Conservation (phyloP, 371 early-diverging fungal genomes). For the Saksenaea vasiformis region DNA sequence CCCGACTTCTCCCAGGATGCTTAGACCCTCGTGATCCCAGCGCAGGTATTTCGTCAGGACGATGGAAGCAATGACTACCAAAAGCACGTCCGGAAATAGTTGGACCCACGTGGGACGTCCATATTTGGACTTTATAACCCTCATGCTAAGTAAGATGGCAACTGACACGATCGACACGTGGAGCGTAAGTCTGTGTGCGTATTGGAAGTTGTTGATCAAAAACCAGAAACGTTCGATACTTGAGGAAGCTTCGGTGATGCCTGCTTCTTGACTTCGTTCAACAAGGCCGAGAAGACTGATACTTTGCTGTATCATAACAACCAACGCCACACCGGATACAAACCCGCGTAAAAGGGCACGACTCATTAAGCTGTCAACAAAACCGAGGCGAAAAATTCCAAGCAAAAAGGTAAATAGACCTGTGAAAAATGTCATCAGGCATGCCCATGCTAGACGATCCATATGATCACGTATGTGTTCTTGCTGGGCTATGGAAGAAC, state of each 20-base stretch:
- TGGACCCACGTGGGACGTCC: constrained; percentile 53
- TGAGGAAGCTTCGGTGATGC: constrained; percentile 67
- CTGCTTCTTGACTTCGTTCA: constrained; percentile 40
- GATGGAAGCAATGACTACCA: constrained; percentile 75
- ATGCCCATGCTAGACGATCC: constrained; percentile 65
- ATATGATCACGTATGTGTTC: constrained; percentile 47
- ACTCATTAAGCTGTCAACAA: constrained; percentile 92
- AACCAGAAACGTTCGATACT: constrained; percentile 73
- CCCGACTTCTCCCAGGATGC: constrained; percentile 74
- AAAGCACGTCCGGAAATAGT: constrained; percentile 85
- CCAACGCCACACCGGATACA: constrained; percentile 88
- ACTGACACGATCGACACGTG: constrained; percentile 70
- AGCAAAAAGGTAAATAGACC: constrained; percentile 88
- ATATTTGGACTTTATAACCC: constrained; percentile 57
- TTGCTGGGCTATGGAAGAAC: constrained; percentile 70
- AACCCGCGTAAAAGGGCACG: constrained; percentile 91
- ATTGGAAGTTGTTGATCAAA: constrained; percentile 52
- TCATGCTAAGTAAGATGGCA: constrained; percentile 60
- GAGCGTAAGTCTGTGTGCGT: constrained; percentile 69
- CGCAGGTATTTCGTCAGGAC: constrained; percentile 59
- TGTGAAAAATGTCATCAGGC: constrained; percentile 80
- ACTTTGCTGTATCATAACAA: constrained; percentile 85
- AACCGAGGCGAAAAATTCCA: constrained; percentile 93
- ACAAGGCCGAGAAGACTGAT: constrained; percentile 77
- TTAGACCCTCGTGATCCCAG: constrained; percentile 73